A percentile compares a stretch with the other conserved stretches of the same genome.
These are phyloP conservation scores for Micractinium sp. DNA, from an alignment of 139 green algal species.

Conservation along the genomic window DNA sequence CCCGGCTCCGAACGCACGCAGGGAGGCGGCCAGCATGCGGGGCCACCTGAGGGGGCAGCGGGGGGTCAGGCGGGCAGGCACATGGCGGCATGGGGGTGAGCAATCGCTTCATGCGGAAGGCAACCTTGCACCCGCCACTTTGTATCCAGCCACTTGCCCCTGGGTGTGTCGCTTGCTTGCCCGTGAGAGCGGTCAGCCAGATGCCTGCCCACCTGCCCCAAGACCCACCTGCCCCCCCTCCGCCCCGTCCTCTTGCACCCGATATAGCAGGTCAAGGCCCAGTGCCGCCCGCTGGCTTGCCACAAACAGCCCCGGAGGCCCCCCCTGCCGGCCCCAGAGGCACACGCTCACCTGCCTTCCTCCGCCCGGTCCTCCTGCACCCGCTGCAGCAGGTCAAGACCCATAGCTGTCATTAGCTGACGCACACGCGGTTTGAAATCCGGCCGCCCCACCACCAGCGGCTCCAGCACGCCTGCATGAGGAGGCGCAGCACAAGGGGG, in stretches of 20 bases:
- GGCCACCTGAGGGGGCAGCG: conserved; percentile 5
- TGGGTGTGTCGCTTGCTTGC: no score
- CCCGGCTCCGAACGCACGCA: conserved; percentile 18
- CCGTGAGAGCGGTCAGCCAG: no score
- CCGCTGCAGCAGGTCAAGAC: conserved; percentile 55
- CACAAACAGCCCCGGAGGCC: no score
- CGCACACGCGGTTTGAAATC: conserved; percentile 46
- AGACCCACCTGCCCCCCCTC: no score
- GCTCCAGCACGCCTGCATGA: conserved; percentile 44
- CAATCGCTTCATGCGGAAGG: not conserved
- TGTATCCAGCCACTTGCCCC: not conserved
- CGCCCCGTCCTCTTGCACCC: no score
- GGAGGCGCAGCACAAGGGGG: not conserved
- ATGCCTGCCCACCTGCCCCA: no score
- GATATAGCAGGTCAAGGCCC: no score
- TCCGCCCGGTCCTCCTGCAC: conserved; percentile 48
- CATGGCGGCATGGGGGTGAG: no score
- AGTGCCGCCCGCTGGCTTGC: no score
- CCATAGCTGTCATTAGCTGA: conserved; percentile 54
- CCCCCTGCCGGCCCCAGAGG: not conserved
- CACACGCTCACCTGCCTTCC: not conserved
- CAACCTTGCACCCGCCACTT: not conserved
- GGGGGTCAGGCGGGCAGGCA: no score
- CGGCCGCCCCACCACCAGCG: conserved; percentile 37
- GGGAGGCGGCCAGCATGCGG: not conserved